Conservation (phyloP, 1,139 yeast species). For the Nakaseomyces sp. region DNA sequence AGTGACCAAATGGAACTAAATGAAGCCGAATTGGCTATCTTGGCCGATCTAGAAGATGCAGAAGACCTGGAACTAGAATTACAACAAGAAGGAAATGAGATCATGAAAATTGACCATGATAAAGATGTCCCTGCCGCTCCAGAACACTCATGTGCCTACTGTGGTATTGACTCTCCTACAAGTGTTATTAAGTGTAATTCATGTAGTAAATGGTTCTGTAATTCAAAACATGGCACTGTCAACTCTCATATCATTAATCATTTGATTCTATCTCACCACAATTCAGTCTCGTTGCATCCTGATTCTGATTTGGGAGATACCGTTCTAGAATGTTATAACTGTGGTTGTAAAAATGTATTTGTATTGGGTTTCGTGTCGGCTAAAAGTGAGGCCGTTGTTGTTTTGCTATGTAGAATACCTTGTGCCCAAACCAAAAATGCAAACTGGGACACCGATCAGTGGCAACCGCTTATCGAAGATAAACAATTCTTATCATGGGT, state of each 20-base stretch:
- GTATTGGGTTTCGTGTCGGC: slow-evolving; percentile 84
- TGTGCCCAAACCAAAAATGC: slow-evolving; percentile 70
- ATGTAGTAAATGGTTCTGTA: slow-evolving; percentile 88
- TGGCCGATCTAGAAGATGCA: slow-evolving; percentile 5
- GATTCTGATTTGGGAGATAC: slow-evolving; percentile 82
- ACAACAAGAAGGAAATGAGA: neutral
- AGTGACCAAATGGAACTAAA: neutral
- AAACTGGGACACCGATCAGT: slow-evolving; percentile 80
- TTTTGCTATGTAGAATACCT: slow-evolving; percentile 78
- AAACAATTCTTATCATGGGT: slow-evolving; percentile 77
- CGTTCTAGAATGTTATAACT: slow-evolving; percentile 78
- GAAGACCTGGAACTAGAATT: neutral
- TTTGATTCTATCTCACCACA: slow-evolving; percentile 72
- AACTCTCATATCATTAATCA: slow-evolving; percentile 84
- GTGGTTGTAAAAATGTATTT: slow-evolving; percentile 78
- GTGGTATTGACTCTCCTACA: slow-evolving; percentile 61
- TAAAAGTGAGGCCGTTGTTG: slow-evolving; percentile 78
- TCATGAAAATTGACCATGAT: neutral
- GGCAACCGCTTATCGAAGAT: slow-evolving; percentile 83
- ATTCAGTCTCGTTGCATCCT: slow-evolving; percentile 63
- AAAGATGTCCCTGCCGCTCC: slow-evolving; percentile 10
- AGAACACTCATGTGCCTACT: slow-evolving; percentile 56
- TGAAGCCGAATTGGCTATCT: slow-evolving; percentile 1
- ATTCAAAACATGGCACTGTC: slow-evolving; percentile 51
- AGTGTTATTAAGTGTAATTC: slow-evolving; percentile 68